Conservation (phyloP, 2,329 filamentous ascomycete genomes). For the Arthrobotrys pseudoclavata region DNA sequence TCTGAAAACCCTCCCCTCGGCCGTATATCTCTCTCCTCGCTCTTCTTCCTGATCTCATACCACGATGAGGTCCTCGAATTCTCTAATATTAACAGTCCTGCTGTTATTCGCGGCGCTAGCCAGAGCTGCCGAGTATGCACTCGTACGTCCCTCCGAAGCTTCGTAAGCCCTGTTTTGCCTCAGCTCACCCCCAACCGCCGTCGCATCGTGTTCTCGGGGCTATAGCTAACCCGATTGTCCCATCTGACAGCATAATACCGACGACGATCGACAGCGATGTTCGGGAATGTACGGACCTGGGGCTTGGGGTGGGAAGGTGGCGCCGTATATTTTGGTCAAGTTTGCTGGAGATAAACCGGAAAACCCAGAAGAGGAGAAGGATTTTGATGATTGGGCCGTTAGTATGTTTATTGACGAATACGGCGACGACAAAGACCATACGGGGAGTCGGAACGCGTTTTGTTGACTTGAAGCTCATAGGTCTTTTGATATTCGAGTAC, state of each 20-base stretch:
- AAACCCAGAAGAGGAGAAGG: conserved; percentile 69
- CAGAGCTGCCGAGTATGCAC: conserved; percentile 60
- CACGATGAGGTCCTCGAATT: conserved; percentile 56
- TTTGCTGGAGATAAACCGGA: conserved; percentile 41
- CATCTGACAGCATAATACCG: conserved; percentile 70
- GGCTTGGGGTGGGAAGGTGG: conserved; percentile 75
- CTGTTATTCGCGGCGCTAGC: conserved; percentile 58
- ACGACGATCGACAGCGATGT: conserved; percentile 74
- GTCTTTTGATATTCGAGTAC: conserved; percentile 84
- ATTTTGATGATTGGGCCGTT: conserved; percentile 75
- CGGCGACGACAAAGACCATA: not conserved
- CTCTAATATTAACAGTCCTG: conserved; percentile 47
- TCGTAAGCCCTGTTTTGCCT: conserved; percentile 15
- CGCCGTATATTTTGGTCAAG: conserved; percentile 75
- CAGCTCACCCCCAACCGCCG: conserved; percentile 2
- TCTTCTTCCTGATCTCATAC: not conserved
- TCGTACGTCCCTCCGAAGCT: conserved; percentile 52
- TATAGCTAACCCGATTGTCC: conserved; percentile 35
- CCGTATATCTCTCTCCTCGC: not conserved
- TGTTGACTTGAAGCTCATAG: conserved; percentile 71
- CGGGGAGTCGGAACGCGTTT: conserved; percentile 69
- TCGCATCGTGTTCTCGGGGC: not conserved
- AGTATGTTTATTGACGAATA: conserved; percentile 30
- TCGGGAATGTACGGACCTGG: conserved; percentile 80
- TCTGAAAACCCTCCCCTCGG: not conserved